These are phyloP conservation scores for Pseudogymnoascus sp. DNA, from an alignment of 2,329 filamentous ascomycete genomes.

Conservation along the genomic window DNA sequence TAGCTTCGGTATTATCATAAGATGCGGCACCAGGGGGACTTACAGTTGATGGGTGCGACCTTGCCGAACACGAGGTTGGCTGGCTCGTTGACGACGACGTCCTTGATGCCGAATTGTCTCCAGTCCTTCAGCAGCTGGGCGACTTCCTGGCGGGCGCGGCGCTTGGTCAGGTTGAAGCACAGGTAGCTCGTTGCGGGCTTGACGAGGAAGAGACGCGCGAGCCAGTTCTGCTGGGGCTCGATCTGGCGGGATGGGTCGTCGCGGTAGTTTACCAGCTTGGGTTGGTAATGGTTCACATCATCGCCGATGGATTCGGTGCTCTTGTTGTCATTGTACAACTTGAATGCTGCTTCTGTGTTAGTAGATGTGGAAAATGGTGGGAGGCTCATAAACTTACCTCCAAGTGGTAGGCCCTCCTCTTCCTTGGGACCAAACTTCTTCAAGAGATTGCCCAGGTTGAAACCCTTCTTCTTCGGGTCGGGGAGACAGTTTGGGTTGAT, in stretches of 20 bases:
- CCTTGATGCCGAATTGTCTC: slow-evolving; percentile 71
- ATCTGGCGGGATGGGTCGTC: slow-evolving; percentile 37
- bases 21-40: slow-evolving; percentile 30
- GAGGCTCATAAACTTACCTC: slow-evolving; percentile 19
- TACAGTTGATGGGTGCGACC: slow-evolving; percentile 70
- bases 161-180: slow-evolving; percentile 64
- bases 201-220: slow-evolving; percentile 79
- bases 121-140: slow-evolving; percentile 68
- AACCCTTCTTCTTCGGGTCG: slow-evolving; percentile 23
- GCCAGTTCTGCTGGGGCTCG: slow-evolving; percentile 72
- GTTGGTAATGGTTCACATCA: slow-evolving; percentile 18
- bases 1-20: slow-evolving; percentile 9
- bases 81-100: slow-evolving; percentile 69
- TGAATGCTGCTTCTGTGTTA: slow-evolving; percentile 18
- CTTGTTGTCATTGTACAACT: slow-evolving; percentile 21
- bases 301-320: slow-evolving; percentile 15
- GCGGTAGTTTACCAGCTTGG: slow-evolving; percentile 30
- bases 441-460: slow-evolving; percentile 24
- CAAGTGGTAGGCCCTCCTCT: slow-evolving; percentile 20
- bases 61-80: slow-evolving; percentile 72
- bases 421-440: slow-evolving; percentile 17
- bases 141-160: slow-evolving; percentile 69
- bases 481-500: background rate
- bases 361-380: background rate
- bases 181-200: slow-evolving; percentile 71